Base-by-base conservation (phyloP, 768 basidiomycete species). In the Serendipita indica region DNA sequence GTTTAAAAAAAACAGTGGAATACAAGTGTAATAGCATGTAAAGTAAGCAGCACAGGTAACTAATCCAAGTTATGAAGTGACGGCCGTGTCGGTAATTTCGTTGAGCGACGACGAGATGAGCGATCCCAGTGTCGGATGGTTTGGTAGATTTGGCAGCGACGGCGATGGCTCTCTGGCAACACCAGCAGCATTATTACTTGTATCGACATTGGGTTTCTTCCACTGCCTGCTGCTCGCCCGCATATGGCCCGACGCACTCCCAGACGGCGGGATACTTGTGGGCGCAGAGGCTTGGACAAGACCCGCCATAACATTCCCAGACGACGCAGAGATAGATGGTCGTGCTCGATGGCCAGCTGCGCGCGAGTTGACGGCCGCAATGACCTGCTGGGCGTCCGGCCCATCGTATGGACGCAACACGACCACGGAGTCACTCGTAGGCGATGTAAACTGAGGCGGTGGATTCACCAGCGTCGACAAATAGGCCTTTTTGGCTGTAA, bases 381-480 rank as follows among this genome's bases (percentile, higher is more conserved):
- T 91, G 68, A 90, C 82, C 59, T 66, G 70, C 66, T 92, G 88
- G 4, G 92, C 93, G 70, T 99, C 94, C 39, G 90, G 79, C 1
- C 90, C 91, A 69, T 93, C 93, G 72, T 98, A 99, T 1, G 96
- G 92, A 64, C 79, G 79, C 71, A 99, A 88, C 58, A 74, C 73
- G 18, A 83, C 82, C 18, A 75, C 67, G 46, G 71, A 69, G 33
- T 78, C 79, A 61, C 75, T 73, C 41, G 49, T 54, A 28, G 49
- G 49, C 3, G 82, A 78, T 32, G 79, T 77, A 61, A 91, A 75
- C 62, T 82, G 77, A 61, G 83, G 68, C 43, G 86, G 90, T 61
- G 84, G 91, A 67, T 80, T 82, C 27, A 87, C 89, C 66, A 98
- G 76, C 39, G 90, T 83, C 59, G 84, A 80, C 35, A 99, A 84